Evolutionary conservation across 164 flowering plant species (phyloP).

Genomic region (Vitis vinifera): DNA sequence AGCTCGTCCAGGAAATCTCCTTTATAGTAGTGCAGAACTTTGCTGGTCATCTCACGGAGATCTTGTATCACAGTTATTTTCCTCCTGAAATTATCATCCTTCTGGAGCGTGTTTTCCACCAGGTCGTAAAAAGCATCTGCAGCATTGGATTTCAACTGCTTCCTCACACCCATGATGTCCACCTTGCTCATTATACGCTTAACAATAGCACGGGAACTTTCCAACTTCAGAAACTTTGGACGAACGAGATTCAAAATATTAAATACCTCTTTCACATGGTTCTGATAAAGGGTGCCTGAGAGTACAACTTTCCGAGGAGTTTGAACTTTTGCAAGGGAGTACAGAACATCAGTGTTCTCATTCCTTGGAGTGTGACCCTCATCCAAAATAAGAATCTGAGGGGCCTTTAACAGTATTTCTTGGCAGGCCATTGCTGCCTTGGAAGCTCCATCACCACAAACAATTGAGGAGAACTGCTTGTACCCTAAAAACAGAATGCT

Average conservation of each 20-base stretch:
- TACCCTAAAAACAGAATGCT: too few relatives aligned
- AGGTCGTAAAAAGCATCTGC: conserved; percentile 58
- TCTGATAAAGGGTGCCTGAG: conserved; percentile 46
- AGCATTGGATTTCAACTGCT: conserved; percentile 31
- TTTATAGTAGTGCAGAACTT: conserved; percentile 82
- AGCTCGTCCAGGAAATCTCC: conserved; percentile 91
- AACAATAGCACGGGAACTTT: conserved; percentile 7
- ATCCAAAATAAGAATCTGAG: conserved; percentile 35
- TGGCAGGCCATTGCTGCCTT: conserved; percentile 5
- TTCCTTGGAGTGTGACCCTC: conserved; percentile 48
- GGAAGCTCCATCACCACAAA: neutral
- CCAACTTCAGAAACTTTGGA: conserved; percentile 25
- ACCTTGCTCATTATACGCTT: conserved; percentile 24
- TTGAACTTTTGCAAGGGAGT: conserved; percentile 24
- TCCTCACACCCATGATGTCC: conserved; percentile 26
- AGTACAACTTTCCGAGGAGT: conserved; percentile 33
- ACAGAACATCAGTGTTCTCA: conserved; percentile 27
- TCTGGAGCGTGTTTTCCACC: conserved; percentile 74
- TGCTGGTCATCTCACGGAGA: conserved; percentile 78
- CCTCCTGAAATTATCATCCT: conserved; percentile 53
- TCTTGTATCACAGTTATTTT: conserved; percentile 73
- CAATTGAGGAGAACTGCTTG: too few relatives aligned
- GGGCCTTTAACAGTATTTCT: conserved; percentile 28
- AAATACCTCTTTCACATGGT: conserved; percentile 38
- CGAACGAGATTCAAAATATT: conserved; percentile 34